Conservation (phyloP, 805 yeast genomes). For the Candida montana region DNA sequence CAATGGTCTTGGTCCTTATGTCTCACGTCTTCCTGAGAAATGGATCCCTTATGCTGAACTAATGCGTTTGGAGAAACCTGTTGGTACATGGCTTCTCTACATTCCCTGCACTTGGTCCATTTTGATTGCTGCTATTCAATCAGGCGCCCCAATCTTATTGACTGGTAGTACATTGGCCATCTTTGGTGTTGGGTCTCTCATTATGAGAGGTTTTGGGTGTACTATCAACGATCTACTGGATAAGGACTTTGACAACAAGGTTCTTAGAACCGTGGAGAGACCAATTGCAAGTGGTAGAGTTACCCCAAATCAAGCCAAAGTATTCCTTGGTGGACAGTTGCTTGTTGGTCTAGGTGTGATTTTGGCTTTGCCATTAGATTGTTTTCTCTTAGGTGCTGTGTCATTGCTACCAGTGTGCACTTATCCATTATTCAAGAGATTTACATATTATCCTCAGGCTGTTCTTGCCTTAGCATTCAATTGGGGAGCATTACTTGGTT, state of each 20-base stretch:
- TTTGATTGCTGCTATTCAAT: slow-evolving; percentile 75
- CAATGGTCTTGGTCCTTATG: slow-evolving; percentile 43
- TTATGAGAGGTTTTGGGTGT: slow-evolving; percentile 98
- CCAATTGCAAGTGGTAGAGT: slow-evolving; percentile 93
- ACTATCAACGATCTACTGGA: slow-evolving; percentile 90
- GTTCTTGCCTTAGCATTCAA: slow-evolving; percentile 77
- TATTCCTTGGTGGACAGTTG: slow-evolving; percentile 70
- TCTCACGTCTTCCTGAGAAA: slow-evolving; percentile 60
- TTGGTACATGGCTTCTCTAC: slow-evolving; percentile 81
- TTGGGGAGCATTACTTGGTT: slow-evolving; percentile 93
- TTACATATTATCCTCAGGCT: slow-evolving; percentile 93
- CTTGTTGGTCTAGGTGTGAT: slow-evolving; percentile 68
- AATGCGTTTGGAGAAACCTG: slow-evolving; percentile 90
- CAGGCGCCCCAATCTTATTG: slow-evolving; percentile 61
- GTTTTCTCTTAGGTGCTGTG: slow-evolving; percentile 77
- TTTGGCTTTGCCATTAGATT: slow-evolving; percentile 67
- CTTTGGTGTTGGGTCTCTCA: slow-evolving; percentile 77
- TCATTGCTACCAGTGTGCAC: slow-evolving; percentile 76
- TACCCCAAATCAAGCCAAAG: slow-evolving; percentile 58
- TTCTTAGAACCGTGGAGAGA: slow-evolving; percentile 80
- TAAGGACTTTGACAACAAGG: slow-evolving; percentile 75
- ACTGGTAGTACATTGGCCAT: slow-evolving; percentile 59
- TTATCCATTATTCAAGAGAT: slow-evolving; percentile 89
- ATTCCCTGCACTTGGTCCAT: slow-evolving; percentile 93
- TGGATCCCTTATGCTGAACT: slow-evolving; percentile 89